Percentiles rank a stretch among this genome's conserved stretches.
Evolutionary conservation across 257 asterid genomes (phyloP).

Genomic region (Linderniella brevidens): DNA sequence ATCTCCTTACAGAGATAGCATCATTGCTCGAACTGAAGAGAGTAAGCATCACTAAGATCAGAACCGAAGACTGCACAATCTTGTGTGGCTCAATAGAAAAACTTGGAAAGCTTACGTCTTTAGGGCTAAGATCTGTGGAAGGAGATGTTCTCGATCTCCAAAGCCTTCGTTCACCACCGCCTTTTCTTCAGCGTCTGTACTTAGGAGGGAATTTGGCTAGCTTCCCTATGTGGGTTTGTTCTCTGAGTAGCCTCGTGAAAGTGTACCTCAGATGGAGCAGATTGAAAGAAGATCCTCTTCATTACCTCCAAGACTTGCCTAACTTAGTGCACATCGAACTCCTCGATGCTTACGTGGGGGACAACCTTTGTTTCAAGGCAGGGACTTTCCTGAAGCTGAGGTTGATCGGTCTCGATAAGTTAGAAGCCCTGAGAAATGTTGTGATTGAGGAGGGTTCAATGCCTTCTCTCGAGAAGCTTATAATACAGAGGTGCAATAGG

Average conservation of each 20-base stretch:
- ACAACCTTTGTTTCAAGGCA: slow-evolving; percentile 14
- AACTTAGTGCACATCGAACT: slow-evolving; percentile 19
- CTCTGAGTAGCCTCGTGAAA: slow-evolving; percentile 14
- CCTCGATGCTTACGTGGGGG: slow-evolving; percentile 18
- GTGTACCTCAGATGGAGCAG: slow-evolving; percentile 17
- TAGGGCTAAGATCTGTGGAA: slow-evolving; percentile 10
- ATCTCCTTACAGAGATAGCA: slow-evolving; percentile 12
- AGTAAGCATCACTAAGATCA: slow-evolving; percentile 14
- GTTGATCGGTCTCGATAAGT: slow-evolving; percentile 5
- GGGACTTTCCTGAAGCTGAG: slow-evolving; percentile 20
- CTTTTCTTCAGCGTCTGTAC: slow-evolving; percentile 18
- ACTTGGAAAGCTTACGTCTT: slow-evolving; percentile 14
- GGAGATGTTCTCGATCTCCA: slow-evolving; percentile 20
- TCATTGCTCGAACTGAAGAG: slow-evolving; percentile 14
- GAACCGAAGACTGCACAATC: slow-evolving; percentile 16
- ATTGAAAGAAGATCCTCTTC: slow-evolving; percentile 19
- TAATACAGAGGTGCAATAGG: slow-evolving; percentile 15
- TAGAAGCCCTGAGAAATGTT: slow-evolving; percentile 10
- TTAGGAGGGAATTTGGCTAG: slow-evolving; percentile 12
- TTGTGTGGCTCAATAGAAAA: slow-evolving; percentile 17
- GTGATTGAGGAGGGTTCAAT: slow-evolving; percentile 16
- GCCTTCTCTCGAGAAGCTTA: slow-evolving; percentile 19
- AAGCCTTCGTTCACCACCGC: slow-evolving; percentile 15
- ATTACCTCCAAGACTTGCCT: slow-evolving; percentile 22
- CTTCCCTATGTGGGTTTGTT: slow-evolving; percentile 18